A percentile compares a stretch with the other conserved stretches of the same genome.
Evolutionary conservation across 2,329 filamentous ascomycete species (phyloP).

Genomic region (Venturia pyrina): DNA sequence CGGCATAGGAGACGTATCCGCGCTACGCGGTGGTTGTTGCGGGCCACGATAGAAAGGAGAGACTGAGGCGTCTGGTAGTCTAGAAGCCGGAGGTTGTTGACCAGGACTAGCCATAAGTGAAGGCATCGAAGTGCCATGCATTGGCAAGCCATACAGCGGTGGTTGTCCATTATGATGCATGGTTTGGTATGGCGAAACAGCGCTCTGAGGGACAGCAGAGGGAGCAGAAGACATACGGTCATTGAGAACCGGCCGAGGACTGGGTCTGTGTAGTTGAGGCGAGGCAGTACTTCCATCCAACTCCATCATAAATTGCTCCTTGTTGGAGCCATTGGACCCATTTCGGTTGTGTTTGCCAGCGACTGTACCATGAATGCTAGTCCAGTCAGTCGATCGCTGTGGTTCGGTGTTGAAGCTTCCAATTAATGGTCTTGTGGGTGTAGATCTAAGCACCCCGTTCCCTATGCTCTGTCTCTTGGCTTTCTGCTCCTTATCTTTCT

Average conservation of each 20-base stretch:
- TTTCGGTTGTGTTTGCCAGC: constrained; percentile 31
- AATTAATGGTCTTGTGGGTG: constrained; percentile 17
- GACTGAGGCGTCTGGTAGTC: background rate
- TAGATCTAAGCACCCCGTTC: background rate
- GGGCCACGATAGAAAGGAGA: constrained; percentile 7
- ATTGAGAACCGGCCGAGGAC: background rate
- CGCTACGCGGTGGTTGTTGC: constrained; percentile 3
- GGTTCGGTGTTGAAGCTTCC: constrained; percentile 31
- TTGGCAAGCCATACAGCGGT: background rate
- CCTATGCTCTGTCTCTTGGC: constrained; percentile 41
- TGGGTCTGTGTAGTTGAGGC: background rate
- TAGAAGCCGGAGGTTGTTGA: background rate
- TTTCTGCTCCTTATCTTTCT: constrained; percentile 71
- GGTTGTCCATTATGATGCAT: background rate
- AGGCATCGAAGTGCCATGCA: constrained; percentile 3
- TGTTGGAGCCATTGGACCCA: constrained; percentile 36
- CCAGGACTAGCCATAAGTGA: background rate
- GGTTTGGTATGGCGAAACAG: background rate
- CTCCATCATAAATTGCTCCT: constrained; percentile 58
- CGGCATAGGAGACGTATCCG: constrained; percentile 3
- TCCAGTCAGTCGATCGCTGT: constrained; percentile 20
- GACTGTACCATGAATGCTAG: constrained; percentile 18
- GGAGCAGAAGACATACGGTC: constrained; percentile 1
- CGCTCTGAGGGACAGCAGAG: background rate
- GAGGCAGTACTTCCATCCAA: constrained; percentile 40